Percentiles rank a stretch among this genome's conserved stretches.
phyloP scores from a whole-genome alignment of 202 grass and related monocot genomes.

The Zizania palustris region DNA sequence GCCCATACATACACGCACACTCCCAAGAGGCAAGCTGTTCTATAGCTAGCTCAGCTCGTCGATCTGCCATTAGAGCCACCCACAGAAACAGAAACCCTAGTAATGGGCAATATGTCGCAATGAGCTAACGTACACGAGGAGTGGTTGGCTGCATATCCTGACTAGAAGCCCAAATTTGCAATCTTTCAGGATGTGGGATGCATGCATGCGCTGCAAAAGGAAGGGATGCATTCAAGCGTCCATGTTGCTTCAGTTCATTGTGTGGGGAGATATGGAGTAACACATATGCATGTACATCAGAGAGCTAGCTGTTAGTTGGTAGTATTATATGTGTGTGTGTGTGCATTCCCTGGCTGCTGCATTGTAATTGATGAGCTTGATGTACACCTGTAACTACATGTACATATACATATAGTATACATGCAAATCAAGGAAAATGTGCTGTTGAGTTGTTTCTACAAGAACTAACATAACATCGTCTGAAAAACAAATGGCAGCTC shows the following conservation, averaged over 20 bases:
- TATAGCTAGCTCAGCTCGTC: constrained; percentile 16
- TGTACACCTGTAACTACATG: not conserved
- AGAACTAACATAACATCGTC: no score
- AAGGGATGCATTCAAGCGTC: constrained; percentile 48
- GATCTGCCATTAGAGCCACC: constrained; percentile 39
- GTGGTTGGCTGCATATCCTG: constrained; percentile 49
- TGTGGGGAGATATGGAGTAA: constrained; percentile 52
- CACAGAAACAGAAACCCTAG: constrained; percentile 47
- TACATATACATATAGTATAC: no score
- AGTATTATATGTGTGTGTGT: not conserved
- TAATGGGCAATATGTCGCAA: constrained; percentile 30
- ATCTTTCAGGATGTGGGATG: constrained; percentile 48
- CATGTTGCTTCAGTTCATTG: constrained; percentile 40
- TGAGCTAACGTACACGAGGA: constrained; percentile 41
- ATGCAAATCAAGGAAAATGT: no score
- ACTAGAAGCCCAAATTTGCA: constrained; percentile 45
- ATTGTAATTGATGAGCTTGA: not conserved
- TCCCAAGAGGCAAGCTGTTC: constrained; percentile 52
- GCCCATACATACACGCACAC: constrained; percentile 32
- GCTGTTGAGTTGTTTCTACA: no score
- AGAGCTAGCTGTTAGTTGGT: constrained; percentile 14
- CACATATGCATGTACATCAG: constrained; percentile 21
- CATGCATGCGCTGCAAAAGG: constrained; percentile 46
- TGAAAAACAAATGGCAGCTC: no score
- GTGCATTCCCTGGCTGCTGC: not conserved